These are phyloP conservation scores for Clonostachys rhizophaga DNA, from an alignment of 2,329 filamentous ascomycete genomes.

Conservation along the genomic window DNA sequence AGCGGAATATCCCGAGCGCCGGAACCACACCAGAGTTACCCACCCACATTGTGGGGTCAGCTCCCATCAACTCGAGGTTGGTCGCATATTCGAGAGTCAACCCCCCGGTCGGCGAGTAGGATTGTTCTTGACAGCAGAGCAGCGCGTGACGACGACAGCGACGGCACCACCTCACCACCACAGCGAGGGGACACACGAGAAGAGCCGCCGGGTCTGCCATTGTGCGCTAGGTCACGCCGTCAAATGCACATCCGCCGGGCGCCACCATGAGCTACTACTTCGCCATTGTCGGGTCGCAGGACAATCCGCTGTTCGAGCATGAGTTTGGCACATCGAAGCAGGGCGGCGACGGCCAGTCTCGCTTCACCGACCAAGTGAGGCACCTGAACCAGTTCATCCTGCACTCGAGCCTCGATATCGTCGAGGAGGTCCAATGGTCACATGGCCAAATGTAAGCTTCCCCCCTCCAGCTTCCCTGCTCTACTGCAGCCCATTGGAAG, in stretches of 20 bases:
- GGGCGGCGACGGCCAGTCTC: conserved; percentile 86
- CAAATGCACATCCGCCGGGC: conserved; percentile 5
- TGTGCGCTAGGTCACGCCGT: too few species aligned
- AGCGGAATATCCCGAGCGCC: conserved; percentile 19
- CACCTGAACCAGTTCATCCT: conserved; percentile 98
- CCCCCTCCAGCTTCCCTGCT: not conserved
- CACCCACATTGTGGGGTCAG: too few species aligned
- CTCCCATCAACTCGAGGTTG: too few species aligned
- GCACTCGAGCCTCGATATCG: conserved; percentile 88
- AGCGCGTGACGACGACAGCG: too few species aligned
- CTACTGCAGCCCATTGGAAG: not conserved
- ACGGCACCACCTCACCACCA: too few species aligned
- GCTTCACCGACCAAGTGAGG: conserved; percentile 82
- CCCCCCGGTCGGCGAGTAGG: too few species aligned
- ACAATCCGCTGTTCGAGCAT: conserved; percentile 94
- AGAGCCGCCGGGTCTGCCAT: too few species aligned
- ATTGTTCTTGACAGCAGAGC: too few species aligned
- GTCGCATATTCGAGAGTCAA: too few species aligned
- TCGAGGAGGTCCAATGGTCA: conserved; percentile 95
- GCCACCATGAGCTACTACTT: conserved; percentile 94
- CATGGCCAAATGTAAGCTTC: conserved; percentile 69
- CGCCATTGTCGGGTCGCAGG: conserved; percentile 89
- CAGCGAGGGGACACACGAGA: too few species aligned
- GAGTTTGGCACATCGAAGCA: conserved; percentile 97
- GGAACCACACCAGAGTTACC: not conserved